Base-by-base conservation (phyloP, 2,329 filamentous ascomycete genomes). In the Aspergillus aculeatinus region DNA sequence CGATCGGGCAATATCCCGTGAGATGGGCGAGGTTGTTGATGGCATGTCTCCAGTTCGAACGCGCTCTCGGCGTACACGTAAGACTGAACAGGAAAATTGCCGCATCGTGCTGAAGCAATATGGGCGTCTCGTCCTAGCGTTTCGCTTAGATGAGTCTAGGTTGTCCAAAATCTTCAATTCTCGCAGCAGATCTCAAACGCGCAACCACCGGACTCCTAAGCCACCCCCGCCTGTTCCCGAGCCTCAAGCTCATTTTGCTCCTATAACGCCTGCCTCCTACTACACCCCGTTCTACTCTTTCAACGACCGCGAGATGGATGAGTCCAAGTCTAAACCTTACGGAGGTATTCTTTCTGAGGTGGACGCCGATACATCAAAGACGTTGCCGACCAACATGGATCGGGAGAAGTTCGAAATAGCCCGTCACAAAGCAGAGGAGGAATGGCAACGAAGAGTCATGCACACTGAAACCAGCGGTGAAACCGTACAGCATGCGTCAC, bases 291-390 rank as follows among this genome's bases (percentile, higher is more conserved):
- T 96, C 71, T 94, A 94, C 68, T 91, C 91, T 0, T 93, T 97
- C 65, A 89, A 90, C 62, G 94, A 97, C 67, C 91, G 90, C 65
- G 94, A 97, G 67, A 87, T 87, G 19, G 93, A 97, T 61, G 93
- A 98, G 69, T 81, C 87, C 44, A 96, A 96, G 74, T 90, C 90
- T 53, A 98, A 96, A 73, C 95, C 95, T 0, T 99, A 98, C 66
- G 95, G 95, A 29, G 95, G 95, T 1, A 96, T 99, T 55, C 81
- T 99, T 29, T 90, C 86, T 0, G 94, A 98, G 74, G 82, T 83
- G 0, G 94, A 99, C 74, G 93, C 93, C 1, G 94, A 98, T 70
- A 99, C 95, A 0, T 88, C 90, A 2, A 91, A 91, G 69, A 98
- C 95, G 0, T 83, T 96, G 44, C 95, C 95, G 0, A 85, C 87